Conservation (phyloP, 23 red algal genomes). For the Gracilaria gracilis region DNA sequence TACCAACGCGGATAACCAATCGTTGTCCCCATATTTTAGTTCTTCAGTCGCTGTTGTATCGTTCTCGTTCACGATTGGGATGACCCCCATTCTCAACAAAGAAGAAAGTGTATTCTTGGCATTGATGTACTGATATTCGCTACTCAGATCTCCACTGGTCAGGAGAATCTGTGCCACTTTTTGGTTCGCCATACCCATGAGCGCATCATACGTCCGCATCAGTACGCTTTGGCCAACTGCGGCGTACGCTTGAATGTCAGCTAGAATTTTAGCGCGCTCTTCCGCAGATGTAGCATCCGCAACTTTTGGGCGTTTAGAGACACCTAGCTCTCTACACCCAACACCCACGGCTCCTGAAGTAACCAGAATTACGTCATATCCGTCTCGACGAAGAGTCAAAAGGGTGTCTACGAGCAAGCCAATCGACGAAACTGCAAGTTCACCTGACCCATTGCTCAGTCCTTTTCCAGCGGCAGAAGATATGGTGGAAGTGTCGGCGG, state of each 20-base stretch:
- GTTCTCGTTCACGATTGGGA: slow-evolving; percentile 94
- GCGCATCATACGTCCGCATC: slow-evolving; percentile 92
- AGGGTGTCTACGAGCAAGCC: slow-evolving; percentile 93
- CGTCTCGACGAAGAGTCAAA: slow-evolving; percentile 74
- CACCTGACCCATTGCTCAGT: slow-evolving; percentile 59
- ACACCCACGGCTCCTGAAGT: slow-evolving; percentile 97
- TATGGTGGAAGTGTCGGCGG: slow-evolving; percentile 20
- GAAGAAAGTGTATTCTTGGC: slow-evolving; percentile 85
- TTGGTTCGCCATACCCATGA: slow-evolving; percentile 84
- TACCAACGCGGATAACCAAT: slow-evolving; percentile 88
- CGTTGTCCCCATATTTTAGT: slow-evolving; percentile 93
- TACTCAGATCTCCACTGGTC: slow-evolving; percentile 83
- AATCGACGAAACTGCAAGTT: slow-evolving; percentile 92
- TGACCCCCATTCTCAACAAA: slow-evolving; percentile 87
- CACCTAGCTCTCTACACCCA: slow-evolving; percentile 85
- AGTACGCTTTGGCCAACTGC: slow-evolving; percentile 92
- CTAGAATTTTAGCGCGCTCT: slow-evolving; percentile 63
- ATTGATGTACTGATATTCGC: slow-evolving; percentile 93
- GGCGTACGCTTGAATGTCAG: slow-evolving; percentile 90
- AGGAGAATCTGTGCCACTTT: slow-evolving; percentile 92
- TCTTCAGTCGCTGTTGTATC: slow-evolving; percentile 85
- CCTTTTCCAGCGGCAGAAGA: slow-evolving; percentile 47
- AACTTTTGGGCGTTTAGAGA: slow-evolving; percentile 67
- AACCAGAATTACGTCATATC: slow-evolving; percentile 89
- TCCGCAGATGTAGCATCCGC: slow-evolving; percentile 21